Percentiles rank a stretch among this genome's conserved stretches.
These are phyloP conservation scores for Yamadazyma paraphyllophila DNA, from an alignment of 805 yeast species.

Conservation along the genomic window DNA sequence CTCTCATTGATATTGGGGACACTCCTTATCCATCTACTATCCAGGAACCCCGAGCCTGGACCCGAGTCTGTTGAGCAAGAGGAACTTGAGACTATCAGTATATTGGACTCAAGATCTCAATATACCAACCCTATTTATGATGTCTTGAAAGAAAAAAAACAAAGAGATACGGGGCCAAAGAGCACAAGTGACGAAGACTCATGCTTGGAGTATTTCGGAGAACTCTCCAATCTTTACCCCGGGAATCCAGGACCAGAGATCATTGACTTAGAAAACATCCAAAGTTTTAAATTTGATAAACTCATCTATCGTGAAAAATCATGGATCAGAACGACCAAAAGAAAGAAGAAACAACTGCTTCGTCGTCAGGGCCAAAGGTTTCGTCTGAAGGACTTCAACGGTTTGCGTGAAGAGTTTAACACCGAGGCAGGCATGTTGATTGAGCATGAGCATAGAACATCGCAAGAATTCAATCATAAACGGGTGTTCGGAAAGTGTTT, in stretches of 20 bases:
- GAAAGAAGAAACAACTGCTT: constrained; percentile 15
- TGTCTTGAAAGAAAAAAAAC: constrained; percentile 9
- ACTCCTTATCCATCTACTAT: neutral
- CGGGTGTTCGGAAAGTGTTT: constrained; percentile 29
- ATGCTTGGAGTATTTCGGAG: constrained; percentile 19
- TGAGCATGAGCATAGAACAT: constrained; percentile 17
- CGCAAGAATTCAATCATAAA: constrained; percentile 20
- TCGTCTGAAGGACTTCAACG: constrained; percentile 12
- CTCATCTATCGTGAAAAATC: constrained; percentile 23
- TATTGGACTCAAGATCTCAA: constrained; percentile 11
- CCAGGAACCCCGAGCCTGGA: neutral
- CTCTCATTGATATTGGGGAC: neutral
- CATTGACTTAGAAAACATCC: constrained; percentile 12
- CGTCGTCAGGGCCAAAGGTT: constrained; percentile 13
- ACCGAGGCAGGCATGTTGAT: constrained; percentile 8
- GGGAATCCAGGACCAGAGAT: constrained; percentile 8
- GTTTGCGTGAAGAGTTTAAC: constrained; percentile 13
- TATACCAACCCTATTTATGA: constrained; percentile 19
- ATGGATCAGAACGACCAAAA: constrained; percentile 24
- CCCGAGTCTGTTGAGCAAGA: neutral
- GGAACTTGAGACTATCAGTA: constrained; percentile 4
- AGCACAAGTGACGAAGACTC: neutral
- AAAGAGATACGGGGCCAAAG: neutral
- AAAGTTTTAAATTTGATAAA: constrained; percentile 16
- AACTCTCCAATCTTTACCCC: constrained; percentile 9